Evolutionary conservation across 345 rosid species (phyloP), one percentile per base, ranked within the genome.

Genomic region (Capsella bursapastoris): DNA sequence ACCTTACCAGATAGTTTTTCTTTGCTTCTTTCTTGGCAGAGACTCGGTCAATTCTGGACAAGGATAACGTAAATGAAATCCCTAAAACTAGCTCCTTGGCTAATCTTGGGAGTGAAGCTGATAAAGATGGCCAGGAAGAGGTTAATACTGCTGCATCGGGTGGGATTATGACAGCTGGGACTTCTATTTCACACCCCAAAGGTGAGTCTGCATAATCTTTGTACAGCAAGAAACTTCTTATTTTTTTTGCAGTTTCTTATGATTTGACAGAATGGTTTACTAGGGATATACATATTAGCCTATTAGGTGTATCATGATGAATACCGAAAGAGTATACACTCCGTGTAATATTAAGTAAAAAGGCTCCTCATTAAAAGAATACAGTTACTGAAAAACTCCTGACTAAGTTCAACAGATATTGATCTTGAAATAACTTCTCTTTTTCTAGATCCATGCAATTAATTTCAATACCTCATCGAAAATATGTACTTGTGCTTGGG

Each of bases 161-260:
- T 47, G 78, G 58, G n/a, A 38, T 47, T 68, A 56, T 29, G 49
- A 40, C 78, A 38, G 71, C 68, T 68, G 66, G 31, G 51, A 55
- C 69, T 78, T 44, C 70, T 44, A 64, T 60, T 44, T 28, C 73
- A 15, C 45, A 45, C 37, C 51, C 64, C 15, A 37, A 32, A 44
- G 77, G 81, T 78, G 68, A 78, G 77, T 32, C 44, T 71, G 43
- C 37, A 45, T 70, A 57, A 47, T 65, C 67, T 13, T 69, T 6
- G 13, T 6, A 25, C 57, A n/a, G 48, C 53, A 28, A 66, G 50
- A 65, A 64, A 57, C 31, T 62, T 52, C 35, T 10, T 34, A 7
- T 6, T 22, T 9, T 47, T 47, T 16, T 53, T 12, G 57, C 57
- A 14, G n/a, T 47, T 45, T 65, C 57, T 44, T 73, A 44, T 61